Percentiles rank a stretch among this genome's conserved stretches.
Conservation (phyloP, 768 basidiomycete species). For the Mycena amicta region DNA sequence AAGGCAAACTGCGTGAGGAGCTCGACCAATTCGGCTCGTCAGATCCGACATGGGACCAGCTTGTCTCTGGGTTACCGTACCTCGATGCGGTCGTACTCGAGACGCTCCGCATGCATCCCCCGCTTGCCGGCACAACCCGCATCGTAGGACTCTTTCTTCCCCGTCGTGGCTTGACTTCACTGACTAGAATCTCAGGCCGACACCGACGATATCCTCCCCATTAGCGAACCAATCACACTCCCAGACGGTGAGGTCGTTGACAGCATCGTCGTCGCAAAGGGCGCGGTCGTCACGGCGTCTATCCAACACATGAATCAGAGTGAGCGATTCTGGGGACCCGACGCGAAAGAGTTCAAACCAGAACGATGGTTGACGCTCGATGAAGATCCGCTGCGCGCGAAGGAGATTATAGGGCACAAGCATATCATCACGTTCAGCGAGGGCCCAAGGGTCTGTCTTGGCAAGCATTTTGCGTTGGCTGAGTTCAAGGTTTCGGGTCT, state of each 20-base stretch:
- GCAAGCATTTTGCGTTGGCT: slow-evolving; percentile 35
- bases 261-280: slow-evolving; percentile 40
- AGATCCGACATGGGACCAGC: slow-evolving; percentile 41
- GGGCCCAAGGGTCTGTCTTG: slow-evolving; percentile 38
- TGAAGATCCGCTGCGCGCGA: slow-evolving; percentile 16
- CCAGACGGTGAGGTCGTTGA: slow-evolving; percentile 29
- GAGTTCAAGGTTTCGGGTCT: slow-evolving; percentile 36
- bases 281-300: slow-evolving; percentile 39
- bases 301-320: slow-evolving; percentile 43
- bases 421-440: slow-evolving; percentile 41
- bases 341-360: slow-evolving; percentile 45
- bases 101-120: slow-evolving; percentile 39
- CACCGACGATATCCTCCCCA: slow-evolving; percentile 42
- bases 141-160: slow-evolving; percentile 26
- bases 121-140: slow-evolving; percentile 31
- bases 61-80: slow-evolving; percentile 34
- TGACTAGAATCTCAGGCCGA: slow-evolving; percentile 28
- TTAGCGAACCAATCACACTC: slow-evolving; percentile 33
- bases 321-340: slow-evolving; percentile 43
- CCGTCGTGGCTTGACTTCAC: neutral
- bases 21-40: slow-evolving; percentile 20
- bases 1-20: slow-evolving; percentile 34
- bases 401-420: slow-evolving; percentile 35
- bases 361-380: slow-evolving; percentile 40
- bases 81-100: slow-evolving; percentile 46